Evolutionary conservation across 2,329 filamentous ascomycete species (phyloP).

Genomic region (Alternaria ventricosa): DNA sequence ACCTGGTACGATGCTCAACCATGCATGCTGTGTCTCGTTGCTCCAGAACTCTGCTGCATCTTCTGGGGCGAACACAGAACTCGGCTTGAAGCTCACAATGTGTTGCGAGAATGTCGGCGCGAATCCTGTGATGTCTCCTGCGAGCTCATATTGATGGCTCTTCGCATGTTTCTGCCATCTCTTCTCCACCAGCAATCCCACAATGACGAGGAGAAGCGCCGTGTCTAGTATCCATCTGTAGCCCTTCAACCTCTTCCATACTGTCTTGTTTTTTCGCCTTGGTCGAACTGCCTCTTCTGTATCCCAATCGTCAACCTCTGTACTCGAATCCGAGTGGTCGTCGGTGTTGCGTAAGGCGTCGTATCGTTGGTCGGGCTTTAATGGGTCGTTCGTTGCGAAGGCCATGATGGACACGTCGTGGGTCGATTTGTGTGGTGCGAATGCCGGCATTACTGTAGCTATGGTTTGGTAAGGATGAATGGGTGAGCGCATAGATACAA

Average conservation of each 20-base stretch:
- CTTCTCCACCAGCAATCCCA: constrained; percentile 37
- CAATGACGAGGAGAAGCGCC: constrained; percentile 33
- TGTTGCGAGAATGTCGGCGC: constrained; percentile 44
- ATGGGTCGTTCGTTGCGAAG: constrained; percentile 7
- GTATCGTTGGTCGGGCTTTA: constrained; percentile 33
- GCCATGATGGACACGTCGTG: constrained; percentile 17
- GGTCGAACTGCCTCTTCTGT: constrained; percentile 11
- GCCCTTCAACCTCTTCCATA: constrained; percentile 21
- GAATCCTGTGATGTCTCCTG: constrained; percentile 42
- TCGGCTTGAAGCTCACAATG: constrained; percentile 35
- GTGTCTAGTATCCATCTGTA: constrained; percentile 41
- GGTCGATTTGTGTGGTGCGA: constrained; percentile 20
- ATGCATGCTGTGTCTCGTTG: constrained; percentile 37
- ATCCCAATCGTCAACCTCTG: constrained; percentile 38
- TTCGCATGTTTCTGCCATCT: constrained; percentile 20
- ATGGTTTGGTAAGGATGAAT: neutral
- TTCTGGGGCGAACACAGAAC: constrained; percentile 35
- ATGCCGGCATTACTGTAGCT: constrained; percentile 7
- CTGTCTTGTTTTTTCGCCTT: constrained; percentile 10
- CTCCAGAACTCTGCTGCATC: constrained; percentile 40
- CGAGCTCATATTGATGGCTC: constrained; percentile 29
- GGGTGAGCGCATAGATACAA: neutral
- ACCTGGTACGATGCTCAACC: constrained; percentile 43
- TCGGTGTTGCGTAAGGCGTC: constrained; percentile 30
- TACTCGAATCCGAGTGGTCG: constrained; percentile 33